These are phyloP conservation scores for Alternaria conjuncta DNA, from an alignment of 2,329 filamentous ascomycete genomes.

Conservation along the genomic window DNA sequence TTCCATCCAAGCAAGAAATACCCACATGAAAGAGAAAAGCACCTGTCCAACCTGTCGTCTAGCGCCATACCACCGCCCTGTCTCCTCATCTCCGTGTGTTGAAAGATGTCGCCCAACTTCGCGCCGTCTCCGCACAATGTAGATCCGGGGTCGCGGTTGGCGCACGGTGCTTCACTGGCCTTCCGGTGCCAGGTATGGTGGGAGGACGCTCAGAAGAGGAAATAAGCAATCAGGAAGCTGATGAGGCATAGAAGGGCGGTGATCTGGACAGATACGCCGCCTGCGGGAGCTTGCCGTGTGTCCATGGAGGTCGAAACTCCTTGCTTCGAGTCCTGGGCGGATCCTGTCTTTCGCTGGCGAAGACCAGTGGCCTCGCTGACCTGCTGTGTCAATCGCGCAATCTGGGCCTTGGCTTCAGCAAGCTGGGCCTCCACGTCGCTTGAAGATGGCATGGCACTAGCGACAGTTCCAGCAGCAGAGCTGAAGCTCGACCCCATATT, in stretches of 20 bases:
- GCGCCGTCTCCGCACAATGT: slow-evolving; percentile 19
- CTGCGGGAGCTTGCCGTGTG: slow-evolving; percentile 59
- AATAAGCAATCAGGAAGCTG: slow-evolving; percentile 92
- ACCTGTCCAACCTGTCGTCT: slow-evolving; percentile 16
- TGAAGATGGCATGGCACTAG: slow-evolving; percentile 55
- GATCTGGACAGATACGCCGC: slow-evolving; percentile 86
- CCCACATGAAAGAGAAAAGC: slow-evolving; percentile 28
- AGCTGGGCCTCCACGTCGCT: slow-evolving; percentile 77
- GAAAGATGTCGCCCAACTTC: slow-evolving; percentile 22
- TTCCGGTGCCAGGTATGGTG: slow-evolving; percentile 23
- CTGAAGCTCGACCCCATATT: slow-evolving; percentile 48
- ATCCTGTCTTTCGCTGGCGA: slow-evolving; percentile 76
- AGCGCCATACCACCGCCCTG: slow-evolving; percentile 7
- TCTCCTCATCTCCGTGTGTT: slow-evolving; percentile 4
- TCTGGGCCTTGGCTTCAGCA: slow-evolving; percentile 74
- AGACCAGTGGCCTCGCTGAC: slow-evolving; percentile 64
- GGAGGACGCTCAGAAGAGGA: slow-evolving; percentile 77
- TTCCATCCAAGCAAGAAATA: slow-evolving; percentile 27
- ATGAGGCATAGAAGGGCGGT: slow-evolving; percentile 83
- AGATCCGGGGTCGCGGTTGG: slow-evolving; percentile 31
- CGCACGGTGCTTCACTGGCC: slow-evolving; percentile 26
- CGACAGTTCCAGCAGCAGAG: slow-evolving; percentile 58
- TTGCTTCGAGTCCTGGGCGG: slow-evolving; percentile 59
- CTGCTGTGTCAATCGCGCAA: slow-evolving; percentile 70
- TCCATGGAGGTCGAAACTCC: slow-evolving; percentile 59